These are phyloP conservation scores for Pyricularia grisea DNA, from an alignment of 2,329 filamentous ascomycete species.

Conservation along the genomic window DNA sequence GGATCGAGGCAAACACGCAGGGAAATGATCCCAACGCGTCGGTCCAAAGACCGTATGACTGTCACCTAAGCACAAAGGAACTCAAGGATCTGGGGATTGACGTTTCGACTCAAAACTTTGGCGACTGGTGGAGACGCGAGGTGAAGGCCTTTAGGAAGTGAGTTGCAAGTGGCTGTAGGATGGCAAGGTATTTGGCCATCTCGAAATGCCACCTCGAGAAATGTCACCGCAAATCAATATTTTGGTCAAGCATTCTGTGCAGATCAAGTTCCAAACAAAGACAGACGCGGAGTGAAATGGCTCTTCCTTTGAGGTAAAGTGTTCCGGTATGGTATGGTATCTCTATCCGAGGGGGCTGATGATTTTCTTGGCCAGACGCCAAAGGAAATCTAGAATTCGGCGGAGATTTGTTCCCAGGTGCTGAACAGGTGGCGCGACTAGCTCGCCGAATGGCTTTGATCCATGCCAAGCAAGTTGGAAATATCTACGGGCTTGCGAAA, in stretches of 20 bases:
- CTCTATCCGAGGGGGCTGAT: background rate
- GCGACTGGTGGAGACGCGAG: constrained; percentile 68
- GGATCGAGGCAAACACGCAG: constrained; percentile 59
- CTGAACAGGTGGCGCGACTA: background rate
- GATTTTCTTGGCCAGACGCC: background rate
- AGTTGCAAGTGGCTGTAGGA: constrained; percentile 11
- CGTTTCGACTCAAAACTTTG: constrained; percentile 65
- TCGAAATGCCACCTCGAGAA: background rate
- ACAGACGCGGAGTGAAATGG: background rate
- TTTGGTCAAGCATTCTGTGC: background rate
- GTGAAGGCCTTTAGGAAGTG: constrained; percentile 49
- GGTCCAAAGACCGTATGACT: constrained; percentile 78
- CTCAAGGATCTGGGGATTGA: constrained; percentile 67
- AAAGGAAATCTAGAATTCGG: background rate
- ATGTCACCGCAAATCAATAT: background rate
- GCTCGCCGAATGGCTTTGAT: background rate
- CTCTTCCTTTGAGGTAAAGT: background rate
- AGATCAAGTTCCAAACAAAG: background rate
- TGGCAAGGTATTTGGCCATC: background rate
- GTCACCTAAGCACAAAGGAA: constrained; percentile 69
- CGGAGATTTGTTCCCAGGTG: background rate
- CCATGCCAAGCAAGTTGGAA: background rate
- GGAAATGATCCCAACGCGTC: constrained; percentile 62
- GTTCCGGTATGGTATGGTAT: background rate
- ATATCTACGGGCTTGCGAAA: background rate